Base-by-base conservation (phyloP, 2,329 filamentous ascomycete genomes). In the Clonostachys sp. region DNA sequence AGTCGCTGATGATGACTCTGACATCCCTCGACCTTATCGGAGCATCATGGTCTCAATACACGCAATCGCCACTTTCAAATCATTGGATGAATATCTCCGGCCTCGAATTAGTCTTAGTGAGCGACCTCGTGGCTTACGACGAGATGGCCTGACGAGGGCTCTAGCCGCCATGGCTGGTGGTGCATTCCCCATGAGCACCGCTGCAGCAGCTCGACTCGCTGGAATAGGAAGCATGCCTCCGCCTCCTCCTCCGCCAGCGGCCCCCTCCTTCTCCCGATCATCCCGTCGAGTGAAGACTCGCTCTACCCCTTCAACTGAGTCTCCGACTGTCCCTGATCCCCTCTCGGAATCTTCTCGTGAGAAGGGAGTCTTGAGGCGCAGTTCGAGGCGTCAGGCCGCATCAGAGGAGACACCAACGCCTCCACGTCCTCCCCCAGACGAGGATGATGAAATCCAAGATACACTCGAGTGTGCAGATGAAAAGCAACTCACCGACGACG, bases 11-110 rank as follows among this genome's bases (percentile, higher is more conserved):
- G 91, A 95, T 2, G 86, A 91, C 42, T 92, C 91, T 1, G 89
- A 94, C 44, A 94, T 99, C 50, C 94, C 94, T 16, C 80, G 84
- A 35, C 77, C 86, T 0, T 97, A 95, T 62, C 82, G 89, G 18
- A 96, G 92, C 55, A 95, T 99, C 53, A 96, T 96, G 87, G 94
- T 99, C 1, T 95, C 91, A 1, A 99, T 99, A 48, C 94, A 99
- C 64, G 94, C 94, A 14, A 97, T 99, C 59, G 92, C 94, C 3
- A 97, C 91, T 0, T 97, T 99, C 73, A 97, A 96, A 65, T 89
- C 92, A 1, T 72, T 99, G 20, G 94, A 97, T 61, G 94, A 99
- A 62, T 99, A 97, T 64, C 76, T 99, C 41, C 85, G 94, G 36
- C 94, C 94, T 8, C 82, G 92, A 51, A 95, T 99, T 50, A 90